Base-by-base conservation (phyloP, 768 basidiomycete genomes). In the Calocera cornea region DNA sequence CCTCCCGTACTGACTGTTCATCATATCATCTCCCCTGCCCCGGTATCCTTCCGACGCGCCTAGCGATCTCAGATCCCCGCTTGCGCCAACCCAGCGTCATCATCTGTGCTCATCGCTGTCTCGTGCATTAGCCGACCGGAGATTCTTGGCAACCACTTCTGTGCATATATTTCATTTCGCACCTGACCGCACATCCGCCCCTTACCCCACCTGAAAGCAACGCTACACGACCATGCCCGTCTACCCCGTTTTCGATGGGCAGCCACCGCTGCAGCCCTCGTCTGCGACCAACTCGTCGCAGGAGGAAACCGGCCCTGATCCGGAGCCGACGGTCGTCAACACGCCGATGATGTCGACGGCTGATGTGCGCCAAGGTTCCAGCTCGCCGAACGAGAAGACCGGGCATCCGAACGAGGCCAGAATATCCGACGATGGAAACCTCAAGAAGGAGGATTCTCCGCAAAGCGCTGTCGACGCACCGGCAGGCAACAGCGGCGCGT, bases 271-370 rank as follows among this genome's bases (percentile, higher is more conserved):
- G 14, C 24, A 60, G 22, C 49, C 49, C 10, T 10, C 49, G 10
- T 50, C 49, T 24, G 49, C 49, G 10, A 29, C 54, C 31, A 10
- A 2, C 2, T 60, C 54, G 5, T 3, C 31, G 5, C 44, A 47
- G 24, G 54, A 60, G 14, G 49, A 50, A 1, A 47, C 40, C 10
- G 31, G 11, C 7, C 65, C 27, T 14, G 65, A 50, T 29, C 47
- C 66, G 10, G 27, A 49, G 24, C 66, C 66, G 27, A 54, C 66
- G 5, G 49, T 54, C 44, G 54, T 67, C 54, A 67, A 54, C 47
- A 47, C 54, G 14, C 41, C 47, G 16, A 60, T 49, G 33, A 60
- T 67, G 66, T 67, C 47, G 19, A 67, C 66, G n/a, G 33, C 47
- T 29, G 66, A 50, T 29, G 49, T 67, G 19, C 66, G 33, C 27